Evolutionary conservation across 495 filamentous ascomycete species (phyloP), one percentile per base, ranked within the genome.

Genomic region (Aspergillus wentii): DNA sequence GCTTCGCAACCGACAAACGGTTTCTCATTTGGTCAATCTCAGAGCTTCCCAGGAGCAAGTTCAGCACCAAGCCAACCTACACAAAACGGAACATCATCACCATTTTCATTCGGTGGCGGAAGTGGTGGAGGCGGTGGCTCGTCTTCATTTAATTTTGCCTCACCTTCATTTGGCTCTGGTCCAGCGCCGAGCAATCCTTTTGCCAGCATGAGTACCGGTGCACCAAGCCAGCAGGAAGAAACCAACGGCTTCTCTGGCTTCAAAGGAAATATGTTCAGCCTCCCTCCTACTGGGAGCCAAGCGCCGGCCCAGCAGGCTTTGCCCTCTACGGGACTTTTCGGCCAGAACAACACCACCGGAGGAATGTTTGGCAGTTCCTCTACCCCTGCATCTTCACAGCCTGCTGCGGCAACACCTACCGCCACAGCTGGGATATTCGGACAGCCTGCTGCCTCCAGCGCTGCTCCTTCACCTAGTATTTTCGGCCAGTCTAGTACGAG

Each of bases 11-110:
- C 51, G 2, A 30, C 66, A 5, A 56, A 49, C 30, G 59, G 60
- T 10, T 71, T 72, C 40, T 35, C 39, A 31, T 74, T 74, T 38
- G 67, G 69, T 17, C 68, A 72, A 38, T 68, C 65, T 17, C 64
- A 71, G 36, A 71, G 64, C 33, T 72, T 72, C 25, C 64, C 68
- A n/a, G 63, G 60, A 18, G 54, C 62, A 23, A 53, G 41, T 20
- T 36, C 64, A 27, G 43, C 38, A 9, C 41, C 57, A 8, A 49
- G 36, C 17, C 53, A 54, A 27, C 46, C 58, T 10, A 52, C 14
- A 17, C 61, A 61, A 27, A 55, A 54, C 39, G 55, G 52, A 29
- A 29, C 26, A 29, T 40, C 56, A 4, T 30, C 57, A 14, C 56
- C 62, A 11, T 68, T 72, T 36, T 56, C 70, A 11, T 72, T 69